phyloP scores from a whole-genome alignment of 2,329 filamentous ascomycete genomes.

The Sclerotinia subarctica region DNA sequence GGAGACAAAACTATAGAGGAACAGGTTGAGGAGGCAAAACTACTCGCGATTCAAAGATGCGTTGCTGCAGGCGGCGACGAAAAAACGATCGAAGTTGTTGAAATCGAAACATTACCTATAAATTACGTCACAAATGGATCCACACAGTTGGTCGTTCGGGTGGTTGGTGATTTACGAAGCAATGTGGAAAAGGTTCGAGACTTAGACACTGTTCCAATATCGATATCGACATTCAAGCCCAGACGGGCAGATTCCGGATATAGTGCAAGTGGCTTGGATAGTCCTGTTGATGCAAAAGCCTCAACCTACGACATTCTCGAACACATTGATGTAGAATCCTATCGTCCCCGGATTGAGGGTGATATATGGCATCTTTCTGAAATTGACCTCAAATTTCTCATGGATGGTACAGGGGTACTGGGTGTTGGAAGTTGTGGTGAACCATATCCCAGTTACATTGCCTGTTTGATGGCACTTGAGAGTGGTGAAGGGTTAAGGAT shows the following conservation, averaged over 20 bases:
- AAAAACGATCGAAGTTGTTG: slow-evolving; percentile 34
- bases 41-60: slow-evolving; percentile 31
- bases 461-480: slow-evolving; percentile 39
- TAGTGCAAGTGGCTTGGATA: slow-evolving; percentile 9
- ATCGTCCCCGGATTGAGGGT: slow-evolving; percentile 47
- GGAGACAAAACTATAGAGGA: slow-evolving; percentile 28
- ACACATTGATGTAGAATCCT: slow-evolving; percentile 30
- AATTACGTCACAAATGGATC: slow-evolving; percentile 36
- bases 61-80: slow-evolving; percentile 34
- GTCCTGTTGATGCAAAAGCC: slow-evolving; percentile 26
- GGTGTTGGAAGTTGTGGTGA: slow-evolving; percentile 58
- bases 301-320: slow-evolving; percentile 31
- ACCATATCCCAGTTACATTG: slow-evolving; percentile 46
- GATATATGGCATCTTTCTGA: slow-evolving; percentile 57
- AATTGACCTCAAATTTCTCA: slow-evolving; percentile 55
- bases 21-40: slow-evolving; percentile 32
- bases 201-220: slow-evolving; percentile 2
- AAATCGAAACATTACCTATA: slow-evolving; percentile 35
- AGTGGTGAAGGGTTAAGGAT: slow-evolving; percentile 33
- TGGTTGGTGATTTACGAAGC: slow-evolving; percentile 34
- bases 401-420: slow-evolving; percentile 58
- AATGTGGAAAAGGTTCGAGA: slow-evolving; percentile 25
- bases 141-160: slow-evolving; percentile 33
- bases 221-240: slow-evolving; percentile 2
- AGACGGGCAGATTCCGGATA: slow-evolving; percentile 12